Base-by-base conservation (phyloP, 225 moss, liverwort and hornwort genomes). In the Thuidium tamariscinum region DNA sequence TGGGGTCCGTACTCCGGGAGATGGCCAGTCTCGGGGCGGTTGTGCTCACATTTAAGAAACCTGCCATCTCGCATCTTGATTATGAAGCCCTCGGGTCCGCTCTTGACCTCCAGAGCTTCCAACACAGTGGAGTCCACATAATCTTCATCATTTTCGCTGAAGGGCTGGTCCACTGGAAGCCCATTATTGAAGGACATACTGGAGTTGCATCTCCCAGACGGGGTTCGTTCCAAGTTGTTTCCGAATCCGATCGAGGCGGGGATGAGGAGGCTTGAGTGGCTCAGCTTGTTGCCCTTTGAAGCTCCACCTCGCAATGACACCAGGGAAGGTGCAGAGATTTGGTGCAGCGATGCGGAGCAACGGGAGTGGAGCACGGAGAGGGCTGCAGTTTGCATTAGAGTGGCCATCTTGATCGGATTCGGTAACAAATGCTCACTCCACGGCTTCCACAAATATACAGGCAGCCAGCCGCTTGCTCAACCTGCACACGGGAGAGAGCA, bases 41-140 rank as follows among this genome's bases (percentile, higher is more conserved):
- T 93, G 85, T 93, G 93, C 85, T 90, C 88, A 41, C 93, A 93
- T 56, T 89, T 92, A 1, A 92, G 60, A 23, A 85, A 87, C 48
- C 93, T 57, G 34, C 93, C 93, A 39, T 93, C 93, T 19, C 93
- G 88, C 92, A 92, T 93, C 88, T 92, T 93, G 60, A 93, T 92
- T 25, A 93, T 89, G 74, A 93, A 90, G 21, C 93, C 93, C 76
- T 93, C 92, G 0, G 92, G 86, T 16, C 93, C 93, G 65, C 92
- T 93, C 76, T 92, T 93, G 23, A 93, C 93, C 83, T 93, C 92
- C 70, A 93, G 25, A 6, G 93, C 93, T 81, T 92, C 90, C 72
- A 92, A 74, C 60, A 92, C 92, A 20, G 87, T 92, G 36, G 92
- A 92, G 66, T 92, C 92, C 13, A 92, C 86, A 30, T 90, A 92